Evolutionary conservation across 116 monocot species (phyloP).

Genomic region (Thalassia testudinum): DNA sequence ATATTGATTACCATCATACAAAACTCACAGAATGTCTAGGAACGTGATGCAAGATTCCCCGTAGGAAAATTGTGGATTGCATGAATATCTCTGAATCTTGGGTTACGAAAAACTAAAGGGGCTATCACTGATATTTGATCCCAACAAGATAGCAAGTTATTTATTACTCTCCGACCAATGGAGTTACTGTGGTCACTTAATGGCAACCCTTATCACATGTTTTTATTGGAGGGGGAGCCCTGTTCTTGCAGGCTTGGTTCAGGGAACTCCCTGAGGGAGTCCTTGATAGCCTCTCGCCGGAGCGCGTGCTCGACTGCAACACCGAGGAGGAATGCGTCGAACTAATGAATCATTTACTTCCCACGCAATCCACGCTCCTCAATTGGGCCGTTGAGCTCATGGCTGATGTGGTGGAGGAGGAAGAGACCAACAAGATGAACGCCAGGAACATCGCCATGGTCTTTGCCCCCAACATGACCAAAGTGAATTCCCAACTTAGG

Average conservation of each 20-base stretch:
- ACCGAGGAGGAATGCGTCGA: constrained; percentile 68
- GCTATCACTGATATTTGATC: too few species aligned
- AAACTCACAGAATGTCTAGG: too few species aligned
- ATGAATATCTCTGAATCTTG: too few species aligned
- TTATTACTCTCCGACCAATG: too few species aligned
- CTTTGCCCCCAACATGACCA: constrained; percentile 95
- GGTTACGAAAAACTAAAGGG: too few species aligned
- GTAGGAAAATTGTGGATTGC: too few species aligned
- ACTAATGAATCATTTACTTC: constrained; percentile 45
- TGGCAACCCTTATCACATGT: too few species aligned
- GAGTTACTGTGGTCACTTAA: too few species aligned
- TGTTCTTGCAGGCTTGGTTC: constrained; percentile 66
- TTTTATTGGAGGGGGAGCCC: too few species aligned
- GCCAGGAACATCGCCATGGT: constrained; percentile 95
- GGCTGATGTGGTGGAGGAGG: constrained; percentile 89
- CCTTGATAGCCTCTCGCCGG: constrained; percentile 68
- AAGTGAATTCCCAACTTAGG: constrained; percentile 24
- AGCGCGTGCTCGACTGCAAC: constrained; percentile 79
- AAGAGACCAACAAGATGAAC: constrained; percentile 86
- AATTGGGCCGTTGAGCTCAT: constrained; percentile 88
- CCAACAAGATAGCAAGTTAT: too few species aligned
- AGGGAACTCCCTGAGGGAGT: constrained; percentile 83
- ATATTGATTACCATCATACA: too few species aligned
- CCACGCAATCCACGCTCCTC: constrained; percentile 64
- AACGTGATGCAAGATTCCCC: too few species aligned